Conservation (phyloP, 2,329 filamentous ascomycete species). For the Mycocentrospora acerina region DNA sequence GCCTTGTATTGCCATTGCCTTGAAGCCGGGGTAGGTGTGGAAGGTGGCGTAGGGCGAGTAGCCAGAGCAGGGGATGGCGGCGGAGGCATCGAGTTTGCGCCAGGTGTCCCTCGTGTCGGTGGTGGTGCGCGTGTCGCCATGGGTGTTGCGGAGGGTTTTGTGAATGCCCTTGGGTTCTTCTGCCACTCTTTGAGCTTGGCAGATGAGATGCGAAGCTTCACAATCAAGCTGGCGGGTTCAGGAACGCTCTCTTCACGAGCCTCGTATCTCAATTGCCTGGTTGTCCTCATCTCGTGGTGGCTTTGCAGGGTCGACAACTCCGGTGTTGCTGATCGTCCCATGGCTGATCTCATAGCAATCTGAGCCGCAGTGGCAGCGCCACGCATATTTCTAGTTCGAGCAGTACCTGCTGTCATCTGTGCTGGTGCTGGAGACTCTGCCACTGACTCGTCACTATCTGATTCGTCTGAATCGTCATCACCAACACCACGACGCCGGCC, state of each 20-base stretch:
- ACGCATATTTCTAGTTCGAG: slow-evolving; percentile 83
- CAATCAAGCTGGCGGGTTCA: slow-evolving; percentile 63
- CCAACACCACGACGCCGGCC: slow-evolving; percentile 58
- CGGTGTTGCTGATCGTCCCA: slow-evolving; percentile 83
- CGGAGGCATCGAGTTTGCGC: slow-evolving; percentile 58
- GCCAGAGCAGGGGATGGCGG: slow-evolving; percentile 50
- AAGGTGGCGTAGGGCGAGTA: slow-evolving; percentile 31
- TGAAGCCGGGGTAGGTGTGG: slow-evolving; percentile 41
- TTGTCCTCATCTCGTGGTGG: slow-evolving; percentile 72
- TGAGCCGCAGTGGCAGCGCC: slow-evolving; percentile 85
- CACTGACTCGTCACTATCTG: slow-evolving; percentile 85
- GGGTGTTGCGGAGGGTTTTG: slow-evolving; percentile 46
- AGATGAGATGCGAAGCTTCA: slow-evolving; percentile 73
- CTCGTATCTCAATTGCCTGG: slow-evolving; percentile 60
- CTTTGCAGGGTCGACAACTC: slow-evolving; percentile 61
- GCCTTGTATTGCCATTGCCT: slow-evolving; percentile 40
- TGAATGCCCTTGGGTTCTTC: slow-evolving; percentile 53
- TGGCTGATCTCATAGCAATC: slow-evolving; percentile 76
- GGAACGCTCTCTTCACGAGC: slow-evolving; percentile 75
- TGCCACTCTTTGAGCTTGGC: slow-evolving; percentile 70
- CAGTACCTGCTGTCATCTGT: slow-evolving; percentile 71
- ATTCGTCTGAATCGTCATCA: slow-evolving; percentile 82
- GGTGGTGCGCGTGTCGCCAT: slow-evolving; percentile 49
- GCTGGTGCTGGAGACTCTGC: slow-evolving; percentile 80
- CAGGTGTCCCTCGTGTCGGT: slow-evolving; percentile 54